Evolutionary conservation across 768 basidiomycete species (phyloP), one percentile per base, ranked within the genome.

Genomic region (Kwoniella mangroviensis): DNA sequence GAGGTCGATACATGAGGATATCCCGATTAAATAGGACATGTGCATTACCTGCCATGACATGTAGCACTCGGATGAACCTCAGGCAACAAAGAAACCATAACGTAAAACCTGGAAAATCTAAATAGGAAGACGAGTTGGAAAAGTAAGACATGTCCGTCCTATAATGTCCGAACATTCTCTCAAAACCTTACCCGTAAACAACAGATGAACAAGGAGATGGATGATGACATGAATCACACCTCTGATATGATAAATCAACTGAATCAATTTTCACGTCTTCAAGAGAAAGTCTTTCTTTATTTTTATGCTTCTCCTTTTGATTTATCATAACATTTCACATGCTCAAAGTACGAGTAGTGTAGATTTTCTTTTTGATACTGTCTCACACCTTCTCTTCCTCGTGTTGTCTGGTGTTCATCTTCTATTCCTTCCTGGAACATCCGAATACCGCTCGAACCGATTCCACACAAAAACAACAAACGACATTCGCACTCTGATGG

Each of bases 71-170:
- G 58, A 60, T 42, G 22, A 60, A 60, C 58, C 34, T 34, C 34
- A 34, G 34, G 34, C 6, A 34, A 34, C 34, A 42, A 17, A 12
- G 3, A 17, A 1, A 22, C 11, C 53, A 22, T 21, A 21, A 24
- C 24, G 53, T 24, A n/a, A 43, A 19, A 60, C n/a, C 3, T 9
- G 28, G 56, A 28, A 58, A 60, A 17, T 60, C 22, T n/a, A n/a
- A 54, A 54, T 54, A 54, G 21, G 21, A 22, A 51, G 21, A n/a
- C 19, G 28, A 34, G 34, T 34, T 34, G 34, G 6, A 7, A 49
- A 15, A 15, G 41, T 60, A 42, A 60, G 58, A 60, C 58, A 60
- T 60, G 58, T 60, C 58, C 58, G 58, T 60, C 21, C 22, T 60
- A 60, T 12, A 15, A 12, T 19, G 26, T 60, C 56, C 56, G 56